Evolutionary conservation across 306 rosid genomes (phyloP), one percentile per base, ranked within the genome.

Genomic region (Ziziphus jujuba): DNA sequence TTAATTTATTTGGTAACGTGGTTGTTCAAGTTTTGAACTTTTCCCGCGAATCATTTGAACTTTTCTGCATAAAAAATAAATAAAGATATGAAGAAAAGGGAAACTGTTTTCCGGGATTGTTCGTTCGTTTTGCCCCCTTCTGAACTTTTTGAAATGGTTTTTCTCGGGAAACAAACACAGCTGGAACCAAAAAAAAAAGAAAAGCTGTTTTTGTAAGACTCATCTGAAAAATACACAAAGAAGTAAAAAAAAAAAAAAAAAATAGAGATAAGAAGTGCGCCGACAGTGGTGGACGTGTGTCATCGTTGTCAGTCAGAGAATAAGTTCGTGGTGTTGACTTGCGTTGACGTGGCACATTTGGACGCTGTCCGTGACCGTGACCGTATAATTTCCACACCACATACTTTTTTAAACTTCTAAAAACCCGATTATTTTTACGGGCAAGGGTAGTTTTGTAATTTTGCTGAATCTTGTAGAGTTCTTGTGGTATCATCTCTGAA

Each of bases 281-380:
- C 80, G 76, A 76, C 80, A 76, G 61, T 21, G 22, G 43, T 48
- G 64, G 62, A 67, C 38, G 77, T 63, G 67, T 33, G 77, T 67
- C 64, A 28, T 53, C n/a, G 38, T 19, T 52, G 59, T 63, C 71
- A 7, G 34, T 3, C 6, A 9, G 52, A 21, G 76, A 40, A 35
- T 12, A 53, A 53, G 5, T 67, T 33, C 13, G 54, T 38, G 17
- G 12, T 17, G 31, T 23, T 7, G 38, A 5, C 53, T 24, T n/a
- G n/a, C 24, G 13, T 36, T 43, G 50, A 50, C 21, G 54, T 54
- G 48, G 22, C 17, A 20, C 15, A 35, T 44, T 16, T 28, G 12
- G 56, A 5, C 19, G 12, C 2, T 25, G 36, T 33, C 48, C 6
- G 44, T 17, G 70, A 16, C 21, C 22, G 19, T n/a, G n/a, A n/a